A percentile compares a stretch with the other conserved stretches of the same genome.
phyloP scores from a whole-genome alignment of 2,329 filamentous ascomycete species.

The Lojkania enalia region DNA sequence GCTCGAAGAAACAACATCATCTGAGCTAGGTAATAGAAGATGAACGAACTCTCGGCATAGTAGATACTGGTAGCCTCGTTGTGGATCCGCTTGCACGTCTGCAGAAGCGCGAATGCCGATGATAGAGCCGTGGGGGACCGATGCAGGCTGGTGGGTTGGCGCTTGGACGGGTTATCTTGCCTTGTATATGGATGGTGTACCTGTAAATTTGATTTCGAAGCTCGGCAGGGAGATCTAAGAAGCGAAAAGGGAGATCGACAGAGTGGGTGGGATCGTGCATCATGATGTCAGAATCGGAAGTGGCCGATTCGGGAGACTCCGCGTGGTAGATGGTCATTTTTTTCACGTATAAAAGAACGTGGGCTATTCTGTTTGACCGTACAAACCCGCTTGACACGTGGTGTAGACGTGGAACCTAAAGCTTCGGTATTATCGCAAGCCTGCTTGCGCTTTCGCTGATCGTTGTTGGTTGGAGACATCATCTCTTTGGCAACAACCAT shows the following conservation, averaged over 20 bases:
- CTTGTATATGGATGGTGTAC: conserved; percentile 17
- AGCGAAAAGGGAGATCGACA: conserved; percentile 9
- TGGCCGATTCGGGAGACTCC: too few species aligned
- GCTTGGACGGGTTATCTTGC: conserved; percentile 23
- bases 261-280: background rate
- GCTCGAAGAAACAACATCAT: conserved; percentile 19
- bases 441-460: background rate
- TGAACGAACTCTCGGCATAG: conserved; percentile 25
- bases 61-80: conserved; percentile 27
- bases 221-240: conserved; percentile 28
- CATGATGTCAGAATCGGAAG: background rate
- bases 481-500: conserved; percentile 29
- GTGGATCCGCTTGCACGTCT: conserved; percentile 27
- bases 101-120: conserved; percentile 24
- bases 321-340: too few species aligned
- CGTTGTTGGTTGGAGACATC: conserved; percentile 11
- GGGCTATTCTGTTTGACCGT: too few species aligned
- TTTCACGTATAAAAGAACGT: too few species aligned
- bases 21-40: conserved; percentile 31
- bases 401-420: too few species aligned
- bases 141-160: conserved; percentile 5
- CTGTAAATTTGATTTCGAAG: conserved; percentile 31
- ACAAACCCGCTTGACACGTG: too few species aligned
- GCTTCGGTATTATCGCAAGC: background rate
- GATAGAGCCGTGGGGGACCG: background rate